Conservation (phyloP, 2,329 filamentous ascomycete species). For the Trichoderma sp. region DNA sequence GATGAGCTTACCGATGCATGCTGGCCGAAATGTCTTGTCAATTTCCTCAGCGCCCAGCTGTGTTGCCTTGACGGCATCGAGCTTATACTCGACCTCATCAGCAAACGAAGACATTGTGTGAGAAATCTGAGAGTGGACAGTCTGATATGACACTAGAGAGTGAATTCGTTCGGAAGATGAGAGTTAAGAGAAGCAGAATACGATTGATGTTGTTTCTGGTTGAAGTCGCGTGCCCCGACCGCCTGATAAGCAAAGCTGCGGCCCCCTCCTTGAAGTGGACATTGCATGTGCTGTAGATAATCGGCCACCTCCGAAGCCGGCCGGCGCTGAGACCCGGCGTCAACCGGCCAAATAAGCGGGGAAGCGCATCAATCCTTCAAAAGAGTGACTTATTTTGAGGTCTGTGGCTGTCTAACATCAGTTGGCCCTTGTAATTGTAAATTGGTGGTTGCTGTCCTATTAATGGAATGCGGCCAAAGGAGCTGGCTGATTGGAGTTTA, state of each 20-base stretch:
- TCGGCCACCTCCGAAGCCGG: constrained; percentile 36
- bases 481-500: not conserved
- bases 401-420: not conserved
- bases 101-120: constrained; percentile 39
- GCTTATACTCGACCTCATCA: constrained; percentile 55
- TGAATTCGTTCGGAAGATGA: not conserved
- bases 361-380: not conserved
- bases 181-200: not conserved
- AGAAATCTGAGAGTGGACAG: not conserved
- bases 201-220: not conserved
- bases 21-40: constrained; percentile 62
- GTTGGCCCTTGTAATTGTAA: not conserved
- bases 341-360: constrained; percentile 17
- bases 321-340: constrained; percentile 21
- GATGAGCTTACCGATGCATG: constrained; percentile 54
- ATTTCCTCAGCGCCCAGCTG: constrained; percentile 55
- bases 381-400: not conserved
- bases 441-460: not conserved
- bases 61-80: constrained; percentile 55
- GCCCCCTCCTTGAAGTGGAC: constrained; percentile 25
- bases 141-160: not conserved
- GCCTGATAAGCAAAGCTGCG: not conserved
- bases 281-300: constrained; percentile 21
- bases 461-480: not conserved
- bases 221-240: not conserved